These are phyloP conservation scores for Nannizziopsis barbatae DNA, from an alignment of 2,329 filamentous ascomycete genomes.

Conservation along the genomic window DNA sequence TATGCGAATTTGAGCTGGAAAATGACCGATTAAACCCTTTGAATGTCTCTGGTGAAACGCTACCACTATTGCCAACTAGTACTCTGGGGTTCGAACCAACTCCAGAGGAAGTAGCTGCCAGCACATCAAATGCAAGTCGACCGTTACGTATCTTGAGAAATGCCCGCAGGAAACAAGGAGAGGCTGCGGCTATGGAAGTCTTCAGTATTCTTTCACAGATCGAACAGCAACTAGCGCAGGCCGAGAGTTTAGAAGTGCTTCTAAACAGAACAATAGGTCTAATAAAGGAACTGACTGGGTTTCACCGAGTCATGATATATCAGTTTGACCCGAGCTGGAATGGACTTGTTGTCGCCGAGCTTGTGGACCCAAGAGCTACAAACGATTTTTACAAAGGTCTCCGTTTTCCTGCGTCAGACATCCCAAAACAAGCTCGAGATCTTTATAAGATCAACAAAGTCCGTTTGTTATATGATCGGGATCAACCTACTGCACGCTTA, in stretches of 20 bases:
- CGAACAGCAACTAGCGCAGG: conserved; percentile 2
- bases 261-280: conserved; percentile 2
- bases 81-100: conserved; percentile 3
- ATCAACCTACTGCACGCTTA: conserved; percentile 7
- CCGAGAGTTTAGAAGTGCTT: background rate
- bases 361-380: conserved; percentile 1
- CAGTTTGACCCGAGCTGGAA: conserved; percentile 7
- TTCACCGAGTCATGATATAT: conserved; percentile 8
- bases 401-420: conserved; percentile 4
- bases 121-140: background rate
- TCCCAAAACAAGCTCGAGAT: conserved; percentile 6
- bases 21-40: conserved; percentile 1
- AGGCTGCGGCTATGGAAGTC: conserved; percentile 4
- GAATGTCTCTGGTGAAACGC: background rate
- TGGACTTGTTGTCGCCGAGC: conserved; percentile 3
- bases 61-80: background rate
- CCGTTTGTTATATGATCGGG: conserved; percentile 5
- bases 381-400: conserved; percentile 6
- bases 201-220: conserved; percentile 4
- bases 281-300: conserved; percentile 5
- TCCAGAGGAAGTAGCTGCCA: background rate
- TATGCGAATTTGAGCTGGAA: conserved; percentile 8
- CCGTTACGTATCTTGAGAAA: conserved; percentile 5
- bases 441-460: conserved; percentile 8
- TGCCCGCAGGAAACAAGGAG: conserved; percentile 1